Conservation (phyloP, 306 rosid species). For the Trichosanthes truncata region DNA sequence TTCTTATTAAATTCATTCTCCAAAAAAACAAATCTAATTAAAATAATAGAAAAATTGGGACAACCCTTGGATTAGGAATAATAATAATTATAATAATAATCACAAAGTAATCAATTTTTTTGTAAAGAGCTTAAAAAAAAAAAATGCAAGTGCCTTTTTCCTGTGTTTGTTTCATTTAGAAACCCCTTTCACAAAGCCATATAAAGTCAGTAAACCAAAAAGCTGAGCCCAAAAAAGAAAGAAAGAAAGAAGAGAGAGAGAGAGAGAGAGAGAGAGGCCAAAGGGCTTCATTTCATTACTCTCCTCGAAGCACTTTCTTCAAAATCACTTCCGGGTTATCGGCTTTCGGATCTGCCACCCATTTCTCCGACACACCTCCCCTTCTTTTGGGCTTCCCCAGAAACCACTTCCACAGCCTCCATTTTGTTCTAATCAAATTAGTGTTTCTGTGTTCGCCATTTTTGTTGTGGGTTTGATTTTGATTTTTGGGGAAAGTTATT, state of each 20-base stretch:
- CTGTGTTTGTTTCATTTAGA: background rate
- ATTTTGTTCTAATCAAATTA: background rate
- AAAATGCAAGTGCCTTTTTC: background rate
- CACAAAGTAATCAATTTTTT: background rate
- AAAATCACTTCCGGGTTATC: conserved; percentile 33
- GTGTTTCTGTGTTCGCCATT: no score
- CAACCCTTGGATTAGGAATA: background rate
- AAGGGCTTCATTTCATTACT: background rate
- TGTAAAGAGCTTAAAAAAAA: background rate
- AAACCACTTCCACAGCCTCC: conserved; percentile 10
- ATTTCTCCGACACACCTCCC: conserved; percentile 22
- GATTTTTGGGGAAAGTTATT: background rate
- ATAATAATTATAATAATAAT: background rate
- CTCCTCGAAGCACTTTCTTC: conserved; percentile 17
- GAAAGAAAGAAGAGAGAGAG: background rate
- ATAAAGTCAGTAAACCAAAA: background rate
- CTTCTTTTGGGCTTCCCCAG: conserved; percentile 14
- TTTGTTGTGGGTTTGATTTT: no score
- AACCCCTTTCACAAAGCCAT: background rate
- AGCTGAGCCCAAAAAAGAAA: background rate
- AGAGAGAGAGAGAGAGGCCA: background rate
- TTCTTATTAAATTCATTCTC: no score
- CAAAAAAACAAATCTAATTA: background rate
- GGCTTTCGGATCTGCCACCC: conserved; percentile 42
- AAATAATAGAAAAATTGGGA: background rate